A percentile compares a stretch with the other conserved stretches of the same genome.
These are phyloP conservation scores for Coleophoma cylindrospora DNA, from an alignment of 2,329 filamentous ascomycete genomes.

Conservation along the genomic window DNA sequence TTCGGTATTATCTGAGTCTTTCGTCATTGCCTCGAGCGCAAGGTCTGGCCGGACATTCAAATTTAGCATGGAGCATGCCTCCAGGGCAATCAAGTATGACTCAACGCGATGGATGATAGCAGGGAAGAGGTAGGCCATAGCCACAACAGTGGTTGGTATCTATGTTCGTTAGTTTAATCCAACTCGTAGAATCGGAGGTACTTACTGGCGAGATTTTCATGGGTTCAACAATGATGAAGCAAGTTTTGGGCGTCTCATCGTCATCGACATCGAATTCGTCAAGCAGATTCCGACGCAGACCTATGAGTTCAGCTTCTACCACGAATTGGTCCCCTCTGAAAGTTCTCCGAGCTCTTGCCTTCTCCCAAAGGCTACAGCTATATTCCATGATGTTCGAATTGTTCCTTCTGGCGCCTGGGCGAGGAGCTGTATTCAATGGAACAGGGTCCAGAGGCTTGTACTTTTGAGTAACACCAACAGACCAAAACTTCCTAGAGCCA, in stretches of 20 bases:
- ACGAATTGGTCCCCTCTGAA: constrained; percentile 76
- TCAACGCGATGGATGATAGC: constrained; percentile 83
- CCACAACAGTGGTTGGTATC: constrained; percentile 65
- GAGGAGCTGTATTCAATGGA: constrained; percentile 48
- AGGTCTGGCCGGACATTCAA: constrained; percentile 61
- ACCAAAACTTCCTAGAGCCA: constrained; percentile 58
- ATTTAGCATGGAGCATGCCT: constrained; percentile 63
- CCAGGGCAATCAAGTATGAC: constrained; percentile 71
- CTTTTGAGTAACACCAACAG: constrained; percentile 45
- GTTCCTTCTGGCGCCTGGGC: constrained; percentile 36
- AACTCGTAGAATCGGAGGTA: constrained; percentile 11
- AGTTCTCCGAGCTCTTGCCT: constrained; percentile 42
- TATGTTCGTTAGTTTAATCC: constrained; percentile 26
- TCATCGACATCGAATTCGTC: constrained; percentile 56
- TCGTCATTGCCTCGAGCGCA: constrained; percentile 86
- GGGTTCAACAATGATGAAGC: constrained; percentile 72
- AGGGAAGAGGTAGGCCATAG: constrained; percentile 72
- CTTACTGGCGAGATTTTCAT: constrained; percentile 71
- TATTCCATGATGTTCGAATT: constrained; percentile 73
- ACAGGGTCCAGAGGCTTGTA: constrained; percentile 62
- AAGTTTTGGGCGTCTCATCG: constrained; percentile 38
- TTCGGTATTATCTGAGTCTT: constrained; percentile 81
- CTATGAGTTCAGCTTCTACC: constrained; percentile 66
- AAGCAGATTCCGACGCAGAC: constrained; percentile 77
- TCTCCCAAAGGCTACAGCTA: constrained; percentile 70